A percentile compares a stretch with the other conserved stretches of the same genome.
These are phyloP conservation scores for Aspergillus caelatus DNA, from an alignment of 2,329 filamentous ascomycete genomes.

Conservation along the genomic window DNA sequence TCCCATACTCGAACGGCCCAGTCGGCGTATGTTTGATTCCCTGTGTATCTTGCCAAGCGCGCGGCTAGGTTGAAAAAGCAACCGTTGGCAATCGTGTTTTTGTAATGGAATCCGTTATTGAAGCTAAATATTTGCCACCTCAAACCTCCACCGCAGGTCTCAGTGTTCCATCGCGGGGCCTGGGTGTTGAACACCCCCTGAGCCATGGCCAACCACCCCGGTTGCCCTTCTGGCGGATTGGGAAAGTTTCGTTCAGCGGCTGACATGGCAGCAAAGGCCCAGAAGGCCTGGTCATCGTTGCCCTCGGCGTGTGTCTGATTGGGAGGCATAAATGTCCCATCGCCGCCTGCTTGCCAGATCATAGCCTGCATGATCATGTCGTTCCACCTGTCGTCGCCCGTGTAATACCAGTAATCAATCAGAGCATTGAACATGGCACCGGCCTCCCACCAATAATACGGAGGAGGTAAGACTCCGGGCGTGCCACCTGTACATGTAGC, in stretches of 20 bases:
- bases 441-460: slow-evolving; percentile 52
- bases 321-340: slow-evolving; percentile 44
- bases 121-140: slow-evolving; percentile 40
- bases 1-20: slow-evolving; percentile 71
- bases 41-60: slow-evolving; percentile 34
- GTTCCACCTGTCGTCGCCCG: slow-evolving; percentile 45
- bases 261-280: slow-evolving; percentile 59
- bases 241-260: slow-evolving; percentile 54
- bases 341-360: slow-evolving; percentile 41
- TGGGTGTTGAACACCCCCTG: slow-evolving; percentile 83
- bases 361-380: slow-evolving; percentile 39
- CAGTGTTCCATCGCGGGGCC: slow-evolving; percentile 68
- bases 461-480: slow-evolving; percentile 54
- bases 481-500: slow-evolving; percentile 41
- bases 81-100: slow-evolving; percentile 39
- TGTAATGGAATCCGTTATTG: slow-evolving; percentile 38
- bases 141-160: slow-evolving; percentile 71
- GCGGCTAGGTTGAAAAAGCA: slow-evolving; percentile 37
- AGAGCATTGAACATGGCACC: slow-evolving; percentile 47
- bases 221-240: slow-evolving; percentile 53
- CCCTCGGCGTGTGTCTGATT: slow-evolving; percentile 49
- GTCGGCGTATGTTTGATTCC: slow-evolving; percentile 43
- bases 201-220: slow-evolving; percentile 76
- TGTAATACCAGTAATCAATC: slow-evolving; percentile 49
- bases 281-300: slow-evolving; percentile 63